Base-by-base conservation (phyloP, 768 basidiomycete genomes). In the Leccinum uliginosum region DNA sequence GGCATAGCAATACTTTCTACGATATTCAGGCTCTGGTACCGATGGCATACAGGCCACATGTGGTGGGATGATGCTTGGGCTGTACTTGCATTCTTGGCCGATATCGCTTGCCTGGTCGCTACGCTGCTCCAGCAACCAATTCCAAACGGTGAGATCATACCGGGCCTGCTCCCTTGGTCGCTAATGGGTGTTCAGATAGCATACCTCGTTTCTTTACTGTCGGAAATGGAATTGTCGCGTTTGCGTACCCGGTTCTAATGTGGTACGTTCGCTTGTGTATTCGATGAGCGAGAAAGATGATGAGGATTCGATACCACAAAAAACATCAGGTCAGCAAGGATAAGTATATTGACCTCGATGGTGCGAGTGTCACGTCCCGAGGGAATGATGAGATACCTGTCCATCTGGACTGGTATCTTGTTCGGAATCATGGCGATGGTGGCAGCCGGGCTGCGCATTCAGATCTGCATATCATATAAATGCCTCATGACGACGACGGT, bases 11-110 rank as follows among this genome's bases (percentile, higher is more conserved):
- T 70, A 52, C 26, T 59, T n/a, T 55, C 44, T 2, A 67, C 66
- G 11, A 10, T 64, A 29, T 69, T 71, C 43, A 58, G 68, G 38
- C 54, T 66, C 38, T 61, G 59, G 54, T 71, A 62, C 29, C 50
- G 58, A 48, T 66, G 57, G 64, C 44, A 56, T 45, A 62, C 43
- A 19, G 46, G 27, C 6, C 67, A 47, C 6, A 26, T 68, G 50
- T 65, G 66, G 67, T 70, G 68, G 62, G 67, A 69, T 23, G 69
- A 69, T 34, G 62, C 50, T 4, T 64, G 60, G 59, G 67, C 63
- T 2, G 26, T 8, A 12, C 11, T 65, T 3, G 67, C 67, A 4
- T 45, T 62, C 15, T 43, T 60, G 44, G 57, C 57, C 8, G 59
- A 67, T 32, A 23, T 60, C 2, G 35, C 46, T 2, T 65, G 52